Percentiles rank a stretch among this genome's conserved stretches.
These are phyloP conservation scores for Juncus effusus DNA, from an alignment of 176 grass and related monocot genomes.

Conservation along the genomic window DNA sequence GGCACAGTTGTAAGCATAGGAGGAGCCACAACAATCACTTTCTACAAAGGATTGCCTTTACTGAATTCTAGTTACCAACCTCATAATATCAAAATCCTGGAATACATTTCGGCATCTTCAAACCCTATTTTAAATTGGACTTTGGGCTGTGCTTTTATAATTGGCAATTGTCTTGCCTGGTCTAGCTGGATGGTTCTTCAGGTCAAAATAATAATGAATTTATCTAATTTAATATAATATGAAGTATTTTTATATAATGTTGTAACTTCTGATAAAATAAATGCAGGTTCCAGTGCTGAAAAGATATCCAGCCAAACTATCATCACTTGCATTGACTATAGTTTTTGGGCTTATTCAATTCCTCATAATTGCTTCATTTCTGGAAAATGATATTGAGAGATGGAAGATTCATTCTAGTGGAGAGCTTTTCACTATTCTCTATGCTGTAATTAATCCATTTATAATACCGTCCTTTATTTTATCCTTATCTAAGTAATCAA, in stretches of 20 bases:
- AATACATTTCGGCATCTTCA: conserved; percentile 27
- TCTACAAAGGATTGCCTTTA: conserved; percentile 60
- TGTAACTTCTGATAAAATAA: conserved; percentile 24
- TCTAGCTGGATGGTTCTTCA: conserved; percentile 78
- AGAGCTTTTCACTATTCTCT: conserved; percentile 65
- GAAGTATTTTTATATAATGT: not conserved
- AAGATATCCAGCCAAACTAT: conserved; percentile 58
- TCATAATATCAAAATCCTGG: conserved; percentile 22
- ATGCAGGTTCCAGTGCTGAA: conserved; percentile 55
- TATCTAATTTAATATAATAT: not conserved
- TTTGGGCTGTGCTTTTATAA: conserved; percentile 62
- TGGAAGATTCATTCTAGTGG: conserved; percentile 56
- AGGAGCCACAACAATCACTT: conserved; percentile 61
- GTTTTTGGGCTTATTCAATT: conserved; percentile 56
- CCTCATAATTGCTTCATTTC: conserved; percentile 42
- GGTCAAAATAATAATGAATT: conserved; percentile 21
- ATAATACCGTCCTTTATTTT: not conserved
- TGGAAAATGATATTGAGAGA: conserved; percentile 41
- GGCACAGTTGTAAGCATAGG: conserved; percentile 57
- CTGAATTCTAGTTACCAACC: conserved; percentile 27
- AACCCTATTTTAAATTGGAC: conserved; percentile 51
- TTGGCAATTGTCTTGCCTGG: conserved; percentile 64
- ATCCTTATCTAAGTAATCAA: not conserved
- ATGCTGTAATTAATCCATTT: conserved; percentile 49
- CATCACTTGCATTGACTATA: conserved; percentile 40